A percentile compares a stretch with the other conserved stretches of the same genome.
Conservation (phyloP, 2,329 filamentous ascomycete species). For the Xylaria sp. region DNA sequence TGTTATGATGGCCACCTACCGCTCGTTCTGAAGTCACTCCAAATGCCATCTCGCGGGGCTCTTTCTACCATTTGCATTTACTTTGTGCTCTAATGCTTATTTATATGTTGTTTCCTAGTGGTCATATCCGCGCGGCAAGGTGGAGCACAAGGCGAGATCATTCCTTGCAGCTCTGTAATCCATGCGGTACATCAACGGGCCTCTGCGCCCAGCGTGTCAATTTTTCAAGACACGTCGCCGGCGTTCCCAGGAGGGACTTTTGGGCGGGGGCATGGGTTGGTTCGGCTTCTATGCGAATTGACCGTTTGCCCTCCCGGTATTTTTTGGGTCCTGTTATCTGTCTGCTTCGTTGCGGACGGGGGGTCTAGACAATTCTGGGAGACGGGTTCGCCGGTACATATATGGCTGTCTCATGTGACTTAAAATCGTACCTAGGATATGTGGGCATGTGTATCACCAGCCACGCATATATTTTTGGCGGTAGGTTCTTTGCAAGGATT, state of each 20-base stretch:
- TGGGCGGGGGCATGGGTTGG: conserved; percentile 47
- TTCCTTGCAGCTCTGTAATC: conserved; percentile 83
- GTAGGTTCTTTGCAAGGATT: background rate
- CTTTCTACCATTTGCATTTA: background rate
- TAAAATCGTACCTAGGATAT: background rate
- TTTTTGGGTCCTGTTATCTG: conserved; percentile 54
- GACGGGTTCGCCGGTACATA: conserved; percentile 59
- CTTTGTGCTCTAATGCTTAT: conserved; percentile 19
- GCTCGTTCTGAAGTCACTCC: conserved; percentile 2
- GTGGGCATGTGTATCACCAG: background rate
- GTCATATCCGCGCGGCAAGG: conserved; percentile 73
- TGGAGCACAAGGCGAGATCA: conserved; percentile 80
- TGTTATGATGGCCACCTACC: background rate
- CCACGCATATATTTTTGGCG: background rate
- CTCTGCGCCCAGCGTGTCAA: conserved; percentile 37
- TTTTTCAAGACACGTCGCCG: conserved; percentile 41
- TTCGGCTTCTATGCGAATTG: conserved; percentile 52
- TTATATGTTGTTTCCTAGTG: conserved; percentile 6
- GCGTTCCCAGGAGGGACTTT: conserved; percentile 48
- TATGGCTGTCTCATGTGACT: conserved; percentile 14
- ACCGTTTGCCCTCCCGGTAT: conserved; percentile 58
- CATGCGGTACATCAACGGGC: conserved; percentile 72
- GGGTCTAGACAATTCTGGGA: conserved; percentile 48
- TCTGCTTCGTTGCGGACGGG: conserved; percentile 37
- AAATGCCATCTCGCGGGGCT: background rate